phyloP scores from a whole-genome alignment of 2,329 filamentous ascomycete genomes.

The Plenodomus biglobosus region DNA sequence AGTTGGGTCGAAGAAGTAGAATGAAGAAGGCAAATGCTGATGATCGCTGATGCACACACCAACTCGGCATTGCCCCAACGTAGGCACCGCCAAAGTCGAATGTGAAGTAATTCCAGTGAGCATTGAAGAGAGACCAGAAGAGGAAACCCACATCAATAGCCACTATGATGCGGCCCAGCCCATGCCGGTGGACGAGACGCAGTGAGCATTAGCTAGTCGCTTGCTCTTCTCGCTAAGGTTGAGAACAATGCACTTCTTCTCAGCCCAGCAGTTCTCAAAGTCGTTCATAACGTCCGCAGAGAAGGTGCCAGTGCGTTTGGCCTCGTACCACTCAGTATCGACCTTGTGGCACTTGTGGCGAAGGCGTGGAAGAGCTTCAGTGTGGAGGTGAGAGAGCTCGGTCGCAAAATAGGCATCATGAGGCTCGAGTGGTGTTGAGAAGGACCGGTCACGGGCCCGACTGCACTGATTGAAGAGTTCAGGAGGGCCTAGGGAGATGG shows the following conservation, averaged over 20 bases:
- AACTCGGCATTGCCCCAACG: background rate
- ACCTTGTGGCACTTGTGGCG: constrained; percentile 44
- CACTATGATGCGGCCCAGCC: constrained; percentile 40
- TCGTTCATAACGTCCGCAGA: constrained; percentile 26
- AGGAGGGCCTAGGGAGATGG: constrained; percentile 31
- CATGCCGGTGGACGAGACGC: constrained; percentile 32
- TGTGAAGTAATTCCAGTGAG: constrained; percentile 9
- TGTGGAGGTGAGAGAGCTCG: constrained; percentile 45
- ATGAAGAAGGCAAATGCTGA: constrained; percentile 4
- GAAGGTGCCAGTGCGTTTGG: constrained; percentile 25
- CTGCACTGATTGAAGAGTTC: constrained; percentile 12
- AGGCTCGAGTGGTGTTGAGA: constrained; percentile 40
- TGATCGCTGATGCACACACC: background rate
- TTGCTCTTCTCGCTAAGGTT: constrained; percentile 37
- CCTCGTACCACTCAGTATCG: constrained; percentile 38
- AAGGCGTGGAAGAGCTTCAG: constrained; percentile 47
- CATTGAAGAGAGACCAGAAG: constrained; percentile 8
- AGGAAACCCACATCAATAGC: constrained; percentile 31
- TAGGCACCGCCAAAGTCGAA: background rate
- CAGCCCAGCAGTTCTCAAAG: constrained; percentile 46
- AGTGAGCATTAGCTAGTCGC: constrained; percentile 27
- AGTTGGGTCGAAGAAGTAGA: constrained; percentile 7
- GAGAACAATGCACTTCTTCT: constrained; percentile 37
- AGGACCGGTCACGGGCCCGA: constrained; percentile 34
- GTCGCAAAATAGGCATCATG: constrained; percentile 37